A percentile compares a stretch with the other conserved stretches of the same genome.
Conservation (phyloP, 2,329 filamentous ascomycete genomes). For the Penicillium polonicum region DNA sequence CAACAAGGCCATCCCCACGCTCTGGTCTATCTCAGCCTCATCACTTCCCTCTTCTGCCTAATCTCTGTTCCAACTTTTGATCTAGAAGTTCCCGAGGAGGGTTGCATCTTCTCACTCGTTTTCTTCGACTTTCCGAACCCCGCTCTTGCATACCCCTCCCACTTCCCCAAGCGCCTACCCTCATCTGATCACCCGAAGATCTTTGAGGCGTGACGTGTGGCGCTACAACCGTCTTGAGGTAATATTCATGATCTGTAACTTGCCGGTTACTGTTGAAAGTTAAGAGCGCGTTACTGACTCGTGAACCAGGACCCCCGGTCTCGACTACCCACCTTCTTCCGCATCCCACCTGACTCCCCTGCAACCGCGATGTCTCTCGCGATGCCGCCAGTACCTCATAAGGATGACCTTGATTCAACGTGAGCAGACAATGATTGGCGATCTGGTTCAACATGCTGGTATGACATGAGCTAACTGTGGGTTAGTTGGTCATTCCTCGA, state of each 20-base stretch:
- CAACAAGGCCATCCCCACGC: constrained; percentile 21
- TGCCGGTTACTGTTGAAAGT: not conserved
- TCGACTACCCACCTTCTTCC: constrained; percentile 7
- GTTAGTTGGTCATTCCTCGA: constrained; percentile 85
- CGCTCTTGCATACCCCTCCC: not conserved
- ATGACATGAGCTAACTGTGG: constrained; percentile 19
- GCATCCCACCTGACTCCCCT: not conserved
- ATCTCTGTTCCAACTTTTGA: constrained; percentile 9
- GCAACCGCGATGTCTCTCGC: constrained; percentile 36
- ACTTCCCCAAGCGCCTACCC: not conserved
- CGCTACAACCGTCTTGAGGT: constrained; percentile 14
- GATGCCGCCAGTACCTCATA: constrained; percentile 50
- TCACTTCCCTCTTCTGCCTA: constrained; percentile 19
- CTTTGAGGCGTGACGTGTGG: constrained; percentile 18
- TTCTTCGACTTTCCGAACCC: not conserved
- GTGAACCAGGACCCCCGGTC: not conserved
- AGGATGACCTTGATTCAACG: constrained; percentile 62
- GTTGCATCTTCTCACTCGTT: not conserved
- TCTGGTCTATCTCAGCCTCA: constrained; percentile 22
- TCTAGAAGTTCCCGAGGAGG: constrained; percentile 1
- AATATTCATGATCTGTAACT: not conserved
- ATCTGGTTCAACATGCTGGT: not conserved
- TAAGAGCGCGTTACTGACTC: not conserved
- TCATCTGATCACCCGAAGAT: constrained; percentile 2
- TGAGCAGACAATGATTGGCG: constrained; percentile 41